phyloP scores from a whole-genome alignment of 2,329 filamentous ascomycete genomes.

The Hypoxylon sp. region DNA sequence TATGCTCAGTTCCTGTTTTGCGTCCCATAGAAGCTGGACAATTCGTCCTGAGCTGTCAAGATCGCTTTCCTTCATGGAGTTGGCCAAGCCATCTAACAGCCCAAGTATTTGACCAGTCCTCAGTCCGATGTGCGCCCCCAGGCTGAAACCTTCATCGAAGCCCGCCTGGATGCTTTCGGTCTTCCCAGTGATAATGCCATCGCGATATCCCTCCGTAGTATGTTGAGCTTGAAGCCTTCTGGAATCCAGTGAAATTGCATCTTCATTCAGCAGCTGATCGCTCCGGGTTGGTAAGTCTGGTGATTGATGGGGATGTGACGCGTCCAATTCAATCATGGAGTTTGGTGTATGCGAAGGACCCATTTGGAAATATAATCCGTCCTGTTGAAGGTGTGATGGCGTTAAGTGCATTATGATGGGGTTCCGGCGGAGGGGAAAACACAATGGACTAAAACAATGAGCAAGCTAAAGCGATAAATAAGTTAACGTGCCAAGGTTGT shows the following conservation, averaged over 20 bases:
- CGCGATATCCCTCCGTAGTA: constrained; percentile 88
- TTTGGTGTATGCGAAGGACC: not conserved
- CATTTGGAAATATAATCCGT: constrained; percentile 21
- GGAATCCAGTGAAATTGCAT: constrained; percentile 72
- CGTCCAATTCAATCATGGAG: constrained; percentile 30
- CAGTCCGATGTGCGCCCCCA: constrained; percentile 86
- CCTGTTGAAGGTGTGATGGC: not conserved
- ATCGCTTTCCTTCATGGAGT: constrained; percentile 60
- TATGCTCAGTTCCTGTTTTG: constrained; percentile 72
- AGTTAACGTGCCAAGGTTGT: too few species aligned
- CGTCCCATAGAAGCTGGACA: constrained; percentile 61
- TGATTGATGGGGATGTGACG: constrained; percentile 27
- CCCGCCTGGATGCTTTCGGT: constrained; percentile 82
- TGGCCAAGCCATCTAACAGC: constrained; percentile 78
- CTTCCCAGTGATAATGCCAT: constrained; percentile 85
- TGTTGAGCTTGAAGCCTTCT: constrained; percentile 82
- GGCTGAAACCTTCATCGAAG: constrained; percentile 90
- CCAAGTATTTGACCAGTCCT: constrained; percentile 82
- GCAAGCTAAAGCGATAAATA: too few species aligned
- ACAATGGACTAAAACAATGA: too few species aligned
- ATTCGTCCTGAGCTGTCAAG: constrained; percentile 47
- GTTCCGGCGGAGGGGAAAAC: too few species aligned
- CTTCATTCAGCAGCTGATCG: constrained; percentile 12
- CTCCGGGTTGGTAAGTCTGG: constrained; percentile 17
- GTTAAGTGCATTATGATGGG: constrained; percentile 7